These are phyloP conservation scores for Arabidopsis hybrid DNA, from an alignment of 441 rosid genomes.

Conservation along the genomic window DNA sequence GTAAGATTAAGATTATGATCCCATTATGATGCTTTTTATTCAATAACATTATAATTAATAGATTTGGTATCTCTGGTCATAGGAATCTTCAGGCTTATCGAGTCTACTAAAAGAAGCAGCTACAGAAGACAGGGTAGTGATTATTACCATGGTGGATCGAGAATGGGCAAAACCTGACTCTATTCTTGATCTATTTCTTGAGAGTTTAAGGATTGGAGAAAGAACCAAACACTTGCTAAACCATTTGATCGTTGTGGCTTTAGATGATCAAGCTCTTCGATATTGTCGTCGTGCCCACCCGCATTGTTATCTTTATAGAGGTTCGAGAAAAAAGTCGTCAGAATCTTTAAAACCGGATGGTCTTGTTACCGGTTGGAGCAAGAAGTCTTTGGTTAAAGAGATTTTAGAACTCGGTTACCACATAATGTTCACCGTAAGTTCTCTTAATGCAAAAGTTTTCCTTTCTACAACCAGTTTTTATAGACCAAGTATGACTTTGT, in stretches of 20 bases:
- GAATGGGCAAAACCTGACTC: slow-evolving; percentile 51
- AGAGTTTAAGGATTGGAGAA: slow-evolving; percentile 52
- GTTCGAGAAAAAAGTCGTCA: not conserved
- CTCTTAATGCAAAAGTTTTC: not conserved
- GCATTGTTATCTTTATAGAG: slow-evolving; percentile 46
- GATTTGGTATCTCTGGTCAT: not conserved
- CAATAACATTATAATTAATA: not conserved
- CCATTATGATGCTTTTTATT: not conserved
- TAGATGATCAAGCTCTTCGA: slow-evolving; percentile 47
- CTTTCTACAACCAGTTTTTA: not conserved
- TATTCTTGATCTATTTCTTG: slow-evolving; percentile 54
- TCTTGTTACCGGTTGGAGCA: slow-evolving; percentile 37
- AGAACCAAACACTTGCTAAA: slow-evolving; percentile 48
- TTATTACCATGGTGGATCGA: slow-evolving; percentile 51
- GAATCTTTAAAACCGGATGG: slow-evolving; percentile 23
- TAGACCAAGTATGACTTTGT: not conserved
- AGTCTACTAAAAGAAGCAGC: slow-evolving; percentile 46
- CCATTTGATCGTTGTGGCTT: slow-evolving; percentile 53
- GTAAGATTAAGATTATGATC: slow-evolving; percentile 32
- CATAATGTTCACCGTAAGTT: slow-evolving; percentile 52
- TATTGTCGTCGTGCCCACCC: slow-evolving; percentile 49
- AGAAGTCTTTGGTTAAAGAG: slow-evolving; percentile 32
- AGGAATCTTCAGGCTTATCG: slow-evolving; percentile 33
- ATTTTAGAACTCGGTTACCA: slow-evolving; percentile 51
- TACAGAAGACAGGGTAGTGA: slow-evolving; percentile 48